These are phyloP conservation scores for Stephania yunnanensis DNA, from an alignment of 164 flowering plant species.

Conservation along the genomic window DNA sequence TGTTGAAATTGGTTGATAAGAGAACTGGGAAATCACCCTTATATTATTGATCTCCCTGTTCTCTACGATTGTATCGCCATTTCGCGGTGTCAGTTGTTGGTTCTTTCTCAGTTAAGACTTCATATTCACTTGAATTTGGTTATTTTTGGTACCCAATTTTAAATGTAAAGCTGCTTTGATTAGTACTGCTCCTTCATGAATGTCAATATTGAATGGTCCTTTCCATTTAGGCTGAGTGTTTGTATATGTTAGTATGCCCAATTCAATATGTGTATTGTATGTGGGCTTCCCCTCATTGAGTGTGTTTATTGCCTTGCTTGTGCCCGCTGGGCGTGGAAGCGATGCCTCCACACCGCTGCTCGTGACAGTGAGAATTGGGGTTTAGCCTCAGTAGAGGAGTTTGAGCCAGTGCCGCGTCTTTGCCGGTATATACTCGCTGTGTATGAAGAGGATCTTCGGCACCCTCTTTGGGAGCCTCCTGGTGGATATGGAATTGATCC, in stretches of 20 bases:
- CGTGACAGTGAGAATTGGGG: slow-evolving; percentile 94
- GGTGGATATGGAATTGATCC: slow-evolving; percentile 84
- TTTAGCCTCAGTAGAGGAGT: slow-evolving; percentile 66
- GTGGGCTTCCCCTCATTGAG: slow-evolving; percentile 61
- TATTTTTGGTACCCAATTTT: not conserved
- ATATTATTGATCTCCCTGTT: too few relatives aligned
- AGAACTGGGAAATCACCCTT: too few relatives aligned
- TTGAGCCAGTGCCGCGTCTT: slow-evolving; percentile 82
- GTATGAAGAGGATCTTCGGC: slow-evolving; percentile 75
- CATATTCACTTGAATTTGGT: not conserved
- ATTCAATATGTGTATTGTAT: slow-evolving; percentile 41
- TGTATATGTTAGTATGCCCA: slow-evolving; percentile 15
- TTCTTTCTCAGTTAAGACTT: not conserved
- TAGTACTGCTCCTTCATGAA: not conserved
- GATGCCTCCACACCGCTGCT: slow-evolving; percentile 57
- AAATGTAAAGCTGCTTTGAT: not conserved
- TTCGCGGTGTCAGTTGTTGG: not conserved
- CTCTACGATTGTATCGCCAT: not conserved
- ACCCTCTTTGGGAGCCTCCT: slow-evolving; percentile 82
- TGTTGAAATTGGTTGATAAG: not conserved
- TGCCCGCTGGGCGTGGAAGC: slow-evolving; percentile 71
- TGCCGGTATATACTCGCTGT: slow-evolving; percentile 71
- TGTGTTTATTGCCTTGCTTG: slow-evolving; percentile 63
- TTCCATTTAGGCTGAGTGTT: not conserved
- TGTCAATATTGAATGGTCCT: not conserved